phyloP scores from a whole-genome alignment of 2,329 filamentous ascomycete species.

The Fusarium dlaminii region DNA sequence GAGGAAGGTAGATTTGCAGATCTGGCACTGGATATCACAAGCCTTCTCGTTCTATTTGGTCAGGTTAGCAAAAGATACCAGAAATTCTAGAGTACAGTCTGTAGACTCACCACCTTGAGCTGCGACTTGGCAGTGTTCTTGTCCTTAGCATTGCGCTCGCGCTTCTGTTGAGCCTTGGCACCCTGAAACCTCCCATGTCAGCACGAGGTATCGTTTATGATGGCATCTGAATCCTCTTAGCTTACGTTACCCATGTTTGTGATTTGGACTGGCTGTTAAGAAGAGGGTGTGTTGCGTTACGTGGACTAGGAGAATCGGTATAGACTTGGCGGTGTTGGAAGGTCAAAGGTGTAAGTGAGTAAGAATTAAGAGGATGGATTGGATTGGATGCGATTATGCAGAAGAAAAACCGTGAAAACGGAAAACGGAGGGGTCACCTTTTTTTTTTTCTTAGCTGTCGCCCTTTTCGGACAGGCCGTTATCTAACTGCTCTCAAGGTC shows the following conservation, averaged over 20 bases:
- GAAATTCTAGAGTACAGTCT: background rate
- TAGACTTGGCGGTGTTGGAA: constrained; percentile 31
- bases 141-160: constrained; percentile 75
- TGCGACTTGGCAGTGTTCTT: constrained; percentile 69
- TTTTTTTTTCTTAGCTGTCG: constrained; percentile 8
- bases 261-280: constrained; percentile 11
- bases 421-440: constrained; percentile 28
- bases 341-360: constrained; percentile 11
- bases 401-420: constrained; percentile 12
- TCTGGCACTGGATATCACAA: constrained; percentile 78
- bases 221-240: background rate
- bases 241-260: constrained; percentile 51
- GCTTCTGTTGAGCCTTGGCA: constrained; percentile 76
- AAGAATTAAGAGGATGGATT: constrained; percentile 13
- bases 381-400: constrained; percentile 8
- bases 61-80: constrained; percentile 20
- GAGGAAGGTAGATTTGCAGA: constrained; percentile 82
- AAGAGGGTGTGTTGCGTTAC: constrained; percentile 4
- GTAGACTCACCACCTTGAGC: constrained; percentile 69
- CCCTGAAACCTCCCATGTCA: constrained; percentile 54
- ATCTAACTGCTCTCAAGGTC: constrained; percentile 29
- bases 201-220: background rate
- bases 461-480: constrained; percentile 28
- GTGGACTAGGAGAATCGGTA: constrained; percentile 4
- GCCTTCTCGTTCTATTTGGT: constrained; percentile 72